Percentiles rank a stretch among this genome's conserved stretches.
These are phyloP conservation scores for Saccharomycopsis hybrid DNA, from an alignment of 1,139 yeast genomes.

Conservation along the genomic window DNA sequence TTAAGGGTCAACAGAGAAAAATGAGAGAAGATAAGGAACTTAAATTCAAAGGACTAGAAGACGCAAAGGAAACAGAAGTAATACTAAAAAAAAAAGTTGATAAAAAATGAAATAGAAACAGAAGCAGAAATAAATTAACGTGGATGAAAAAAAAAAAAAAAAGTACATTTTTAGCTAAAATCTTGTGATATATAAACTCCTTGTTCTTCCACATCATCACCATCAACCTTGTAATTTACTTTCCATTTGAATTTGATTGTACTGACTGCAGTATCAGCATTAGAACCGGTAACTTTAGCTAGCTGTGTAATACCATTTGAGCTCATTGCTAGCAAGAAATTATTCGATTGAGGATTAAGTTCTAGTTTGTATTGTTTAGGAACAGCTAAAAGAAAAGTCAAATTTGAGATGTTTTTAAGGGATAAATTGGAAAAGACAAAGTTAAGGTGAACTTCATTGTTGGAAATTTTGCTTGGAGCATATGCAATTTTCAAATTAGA, in stretches of 20 bases:
- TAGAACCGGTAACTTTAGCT: slow-evolving; percentile 38
- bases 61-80: no score
- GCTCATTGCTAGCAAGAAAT: slow-evolving; percentile 43
- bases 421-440: slow-evolving; percentile 41
- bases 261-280: no score
- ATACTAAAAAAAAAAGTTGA: neutral
- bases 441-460: slow-evolving; percentile 38
- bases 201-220: slow-evolving; percentile 44
- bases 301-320: slow-evolving; percentile 54
- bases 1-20: no score
- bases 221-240: slow-evolving; percentile 48
- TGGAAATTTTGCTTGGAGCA: slow-evolving; percentile 34
- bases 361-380: slow-evolving; percentile 64
- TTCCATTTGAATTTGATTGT: slow-evolving; percentile 79
- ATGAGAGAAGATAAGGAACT: no score
- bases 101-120: neutral
- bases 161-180: neutral
- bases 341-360: slow-evolving; percentile 66
- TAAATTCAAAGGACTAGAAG: no score
- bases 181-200: slow-evolving; percentile 29
- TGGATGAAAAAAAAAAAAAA: no score
- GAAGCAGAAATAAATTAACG: no score
- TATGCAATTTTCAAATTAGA: slow-evolving; percentile 48
- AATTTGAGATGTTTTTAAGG: slow-evolving; percentile 41
- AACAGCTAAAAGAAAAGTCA: slow-evolving; percentile 75